Evolutionary conservation across 139 green algal genomes (phyloP), one percentile per base, ranked within the genome.

Genomic region (Coelastrella sp.): DNA sequence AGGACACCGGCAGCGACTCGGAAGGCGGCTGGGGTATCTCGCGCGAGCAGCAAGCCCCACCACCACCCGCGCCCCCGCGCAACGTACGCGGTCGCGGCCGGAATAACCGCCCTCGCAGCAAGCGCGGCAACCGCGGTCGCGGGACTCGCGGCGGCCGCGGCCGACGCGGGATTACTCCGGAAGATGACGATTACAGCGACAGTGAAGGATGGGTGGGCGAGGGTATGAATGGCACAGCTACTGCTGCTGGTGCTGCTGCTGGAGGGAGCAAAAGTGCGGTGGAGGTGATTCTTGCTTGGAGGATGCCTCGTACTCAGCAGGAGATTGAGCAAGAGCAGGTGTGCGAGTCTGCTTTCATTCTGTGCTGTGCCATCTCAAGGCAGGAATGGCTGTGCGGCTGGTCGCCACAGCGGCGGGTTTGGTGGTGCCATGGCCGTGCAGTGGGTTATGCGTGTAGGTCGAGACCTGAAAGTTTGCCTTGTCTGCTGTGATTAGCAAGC

Each of bases 251-350:
- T 89, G 93, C 7, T 32, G 60, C 83, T 79, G 65, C 11, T 64
- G 85, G 11, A 7, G 54, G n/a, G 5, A 80, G 22, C 58, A 92
- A 93, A 80, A 93, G 93, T 4, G 73, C 93, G 5, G 95, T 98
- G 77, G 96, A 97, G 89, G 61, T 84, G 32, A 96, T 98, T 74
- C 88, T 96, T 32, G 96, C 94, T 5, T 98, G 96, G 96, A 92
- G 96, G n/a, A 94, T 87, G 85, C 93, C 94, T 7, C 88, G 91
- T 7, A 92, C 85, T 5, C 86, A 92, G 76, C 22, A 91, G 74
- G 90, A 96, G 88, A 86, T 83, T 59, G 54, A 75, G 19, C 64
- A 76, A 2, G 93, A 94, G 61, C 73, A 73, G 47, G 86, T 78
- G n/a, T 58, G 77, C 23, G 58, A 13, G 10, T 71, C 61, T 47